phyloP scores from a whole-genome alignment of 345 rosid genomes.

The Corchorus olitorius region DNA sequence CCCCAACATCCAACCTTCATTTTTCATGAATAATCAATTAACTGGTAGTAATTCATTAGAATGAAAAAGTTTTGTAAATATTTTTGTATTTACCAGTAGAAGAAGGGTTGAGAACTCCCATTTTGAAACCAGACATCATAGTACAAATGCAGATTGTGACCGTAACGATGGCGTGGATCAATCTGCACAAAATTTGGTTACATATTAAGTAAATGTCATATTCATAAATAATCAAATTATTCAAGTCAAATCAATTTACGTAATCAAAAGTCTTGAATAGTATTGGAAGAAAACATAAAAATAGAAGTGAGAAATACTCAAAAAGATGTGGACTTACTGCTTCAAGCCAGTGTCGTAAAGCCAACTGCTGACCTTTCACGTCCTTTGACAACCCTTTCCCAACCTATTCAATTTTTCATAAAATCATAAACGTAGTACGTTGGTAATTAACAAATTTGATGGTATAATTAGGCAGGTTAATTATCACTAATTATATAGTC shows the following conservation, averaged over 20 bases:
- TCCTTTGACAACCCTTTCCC: slow-evolving; percentile 55
- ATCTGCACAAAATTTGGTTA: slow-evolving; percentile 40
- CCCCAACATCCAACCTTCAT: slow-evolving; percentile 81
- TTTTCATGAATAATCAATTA: neutral
- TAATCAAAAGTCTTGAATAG: neutral
- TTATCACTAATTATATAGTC: neutral
- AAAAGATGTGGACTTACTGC: slow-evolving; percentile 38
- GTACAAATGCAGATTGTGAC: slow-evolving; percentile 72
- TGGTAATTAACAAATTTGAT: neutral
- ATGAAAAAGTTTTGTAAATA: neutral
- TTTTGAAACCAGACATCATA: slow-evolving; percentile 64
- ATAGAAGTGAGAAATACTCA: neutral
- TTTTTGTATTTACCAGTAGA: slow-evolving; percentile 54
- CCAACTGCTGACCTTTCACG: slow-evolving; percentile 51
- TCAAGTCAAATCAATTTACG: neutral
- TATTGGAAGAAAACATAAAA: neutral
- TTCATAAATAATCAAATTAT: neutral
- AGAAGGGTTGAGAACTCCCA: slow-evolving; percentile 68
- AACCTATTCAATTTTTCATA: slow-evolving; percentile 25
- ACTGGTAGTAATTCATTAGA: too few species aligned
- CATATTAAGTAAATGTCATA: too few species aligned
- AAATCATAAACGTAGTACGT: too few species aligned
- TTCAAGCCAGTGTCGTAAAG: slow-evolving; percentile 57
- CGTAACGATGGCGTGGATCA: slow-evolving; percentile 85
- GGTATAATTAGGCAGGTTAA: neutral